Evolutionary conservation across 2,329 filamentous ascomycete species (phyloP), one percentile per base, ranked within the genome.

Genomic region (Alternaria sp.): DNA sequence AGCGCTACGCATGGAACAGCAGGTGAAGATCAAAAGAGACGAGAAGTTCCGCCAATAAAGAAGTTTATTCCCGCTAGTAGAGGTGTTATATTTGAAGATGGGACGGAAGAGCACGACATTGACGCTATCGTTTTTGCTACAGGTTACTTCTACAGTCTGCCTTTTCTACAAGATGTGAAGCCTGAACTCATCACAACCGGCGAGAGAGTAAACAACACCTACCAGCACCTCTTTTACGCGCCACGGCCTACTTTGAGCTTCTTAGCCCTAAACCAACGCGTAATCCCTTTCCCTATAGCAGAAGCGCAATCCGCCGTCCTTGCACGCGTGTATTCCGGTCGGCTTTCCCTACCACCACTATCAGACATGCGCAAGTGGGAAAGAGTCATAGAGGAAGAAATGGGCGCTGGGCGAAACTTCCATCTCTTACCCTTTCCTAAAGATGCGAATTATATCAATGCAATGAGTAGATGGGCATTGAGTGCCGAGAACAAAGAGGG

Each of bases 111-210:
- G 71, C 80, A 80, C 3, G 81, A 88, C 34, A 79, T 98, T 57
- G 94, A 97, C 71, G 86, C 87, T 1, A 81, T 97, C 6, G 75
- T 98, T 28, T 97, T 94, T 78, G 94, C 92, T 75, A 97, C 94
- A 0, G 94, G 94, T 0, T 98, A 96, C 71, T 86, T 96, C 57
- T 97, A 92, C 79, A 89, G 89, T 5, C 91, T 91, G 59, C 93
- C 93, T 0, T 97, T 97, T 72, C 75, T 89, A 0, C 69, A 84
- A 3, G 57, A 91, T 3, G 72, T 87, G 3, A 54, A 77, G 1
- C 84, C 88, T 0, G 82, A 86, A 0, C 74, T 93, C 2, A 84
- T 94, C 56, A 88, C 86, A 0, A 86, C 88, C 55, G 94, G 94
- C 1, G 85, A 85, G 34, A 86, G 91, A 28, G 88, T 94, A 1